A percentile compares a stretch with the other conserved stretches of the same genome.
These are phyloP conservation scores for Botrytis fabae DNA, from an alignment of 2,329 filamentous ascomycete species.

Conservation along the genomic window DNA sequence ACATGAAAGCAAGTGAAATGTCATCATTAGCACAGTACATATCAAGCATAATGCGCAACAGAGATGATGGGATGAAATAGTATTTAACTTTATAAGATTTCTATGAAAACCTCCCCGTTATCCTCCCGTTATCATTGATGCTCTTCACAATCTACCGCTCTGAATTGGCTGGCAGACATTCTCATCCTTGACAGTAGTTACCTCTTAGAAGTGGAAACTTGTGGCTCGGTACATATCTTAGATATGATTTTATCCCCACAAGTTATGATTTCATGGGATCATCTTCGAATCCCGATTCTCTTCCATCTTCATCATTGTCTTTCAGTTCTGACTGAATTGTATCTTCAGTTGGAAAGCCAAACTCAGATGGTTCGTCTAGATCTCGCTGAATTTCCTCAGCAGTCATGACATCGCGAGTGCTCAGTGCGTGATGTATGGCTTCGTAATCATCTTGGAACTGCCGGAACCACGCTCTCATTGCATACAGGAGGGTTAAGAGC, in stretches of 20 bases:
- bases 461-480: neutral
- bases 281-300: neutral
- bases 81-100: neutral
- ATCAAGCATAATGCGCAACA: neutral
- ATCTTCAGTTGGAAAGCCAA: neutral
- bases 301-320: neutral
- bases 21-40: neutral
- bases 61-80: neutral
- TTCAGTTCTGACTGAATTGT: neutral
- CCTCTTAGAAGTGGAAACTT: neutral
- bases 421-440: neutral
- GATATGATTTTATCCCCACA: neutral
- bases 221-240: neutral
- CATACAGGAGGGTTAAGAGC: neutral
- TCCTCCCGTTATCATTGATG: neutral
- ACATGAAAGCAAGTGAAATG: rapidly evolving
- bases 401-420: neutral
- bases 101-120: neutral
- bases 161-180: neutral
- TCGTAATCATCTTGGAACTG: neutral
- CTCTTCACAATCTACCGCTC: neutral
- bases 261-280: neutral
- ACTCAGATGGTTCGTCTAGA: neutral
- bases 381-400: neutral
- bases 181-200: neutral